Evolutionary conservation across 371 early-diverging fungal genomes (phyloP), one percentile per base, ranked within the genome.

Genomic region (Mucor saturninus): DNA sequence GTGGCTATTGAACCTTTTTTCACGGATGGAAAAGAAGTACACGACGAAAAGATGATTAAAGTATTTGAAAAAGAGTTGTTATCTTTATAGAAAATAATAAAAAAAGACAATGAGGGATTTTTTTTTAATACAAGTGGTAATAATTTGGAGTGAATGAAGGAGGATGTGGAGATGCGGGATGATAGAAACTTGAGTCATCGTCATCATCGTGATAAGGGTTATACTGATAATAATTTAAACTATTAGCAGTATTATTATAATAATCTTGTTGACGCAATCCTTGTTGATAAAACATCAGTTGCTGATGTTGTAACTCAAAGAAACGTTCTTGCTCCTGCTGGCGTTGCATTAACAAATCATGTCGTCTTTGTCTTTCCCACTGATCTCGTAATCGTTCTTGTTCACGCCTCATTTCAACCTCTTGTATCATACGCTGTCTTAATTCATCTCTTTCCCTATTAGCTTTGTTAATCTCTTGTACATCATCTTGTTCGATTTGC

Each of bases 1-100:
- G 64, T 74, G 11, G 81, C 82, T 2, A 71, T 83, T 28, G 75
- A 77, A 13, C 83, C 83, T 0, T 81, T 77, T 31, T 80, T 83
- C 45, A 52, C 53, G 0, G 46, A 62, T 26, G 54, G 59, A n/a
- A 42, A 65, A 30, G 43, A 50, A 38, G 61, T 55, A 49, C 45
- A 29, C n/a, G 54, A 65, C 43, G 64, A 67, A 8, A 67, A 70
- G 37, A 54, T 79, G 6, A 67, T 77, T 49, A 73, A 77, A 55
- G 77, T 79, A 21, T 79, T 67, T 67, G 73, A 79, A 45, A 72
- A 67, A 40, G 62, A 77, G 46, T 48, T 82, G 7, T 61, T 82
- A 15, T 73, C 79, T 10, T 30, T 69, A 37, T 64, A 64, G 40
- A 5, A 48, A 6, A 49, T 14, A 21, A 38, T 26, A 15, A 40